Conservation (phyloP, 257 asterid genomes). For the Scutellaria baicalensis region DNA sequence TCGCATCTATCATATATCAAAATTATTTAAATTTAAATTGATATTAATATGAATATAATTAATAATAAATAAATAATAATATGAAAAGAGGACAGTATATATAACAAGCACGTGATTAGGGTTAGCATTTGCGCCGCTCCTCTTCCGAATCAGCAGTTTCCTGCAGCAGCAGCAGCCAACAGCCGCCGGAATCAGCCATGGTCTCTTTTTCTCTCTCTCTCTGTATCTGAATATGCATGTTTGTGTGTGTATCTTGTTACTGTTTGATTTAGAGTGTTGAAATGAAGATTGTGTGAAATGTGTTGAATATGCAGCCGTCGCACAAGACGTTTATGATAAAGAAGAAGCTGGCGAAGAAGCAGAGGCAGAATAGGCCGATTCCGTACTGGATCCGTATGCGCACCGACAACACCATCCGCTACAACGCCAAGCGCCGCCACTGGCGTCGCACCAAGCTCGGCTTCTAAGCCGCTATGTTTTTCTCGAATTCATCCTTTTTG, state of each 20-base stretch:
- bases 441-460: constrained; percentile 67
- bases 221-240: too few species aligned
- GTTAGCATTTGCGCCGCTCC: constrained; percentile 5
- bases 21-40: too few species aligned
- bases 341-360: constrained; percentile 55
- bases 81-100: not conserved
- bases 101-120: constrained; percentile 5
- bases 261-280: not conserved
- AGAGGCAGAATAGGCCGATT: constrained; percentile 53
- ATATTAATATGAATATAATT: too few species aligned
- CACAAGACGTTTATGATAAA: constrained; percentile 48
- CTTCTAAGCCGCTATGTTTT: constrained; percentile 17
- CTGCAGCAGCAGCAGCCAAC: not conserved
- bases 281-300: not conserved
- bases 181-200: constrained; percentile 21
- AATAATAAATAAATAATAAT: not conserved
- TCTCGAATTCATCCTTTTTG: not conserved
- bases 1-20: not conserved
- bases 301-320: constrained; percentile 33
- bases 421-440: constrained; percentile 59
- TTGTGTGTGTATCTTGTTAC: not conserved
- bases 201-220: not conserved
- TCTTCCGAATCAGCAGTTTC: not conserved
- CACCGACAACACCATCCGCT: constrained; percentile 49
- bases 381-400: constrained; percentile 58